Percentiles rank a stretch among this genome's conserved stretches.
Evolutionary conservation across 176 grass and related monocot species (phyloP).

Genomic region (Juncus effusus): DNA sequence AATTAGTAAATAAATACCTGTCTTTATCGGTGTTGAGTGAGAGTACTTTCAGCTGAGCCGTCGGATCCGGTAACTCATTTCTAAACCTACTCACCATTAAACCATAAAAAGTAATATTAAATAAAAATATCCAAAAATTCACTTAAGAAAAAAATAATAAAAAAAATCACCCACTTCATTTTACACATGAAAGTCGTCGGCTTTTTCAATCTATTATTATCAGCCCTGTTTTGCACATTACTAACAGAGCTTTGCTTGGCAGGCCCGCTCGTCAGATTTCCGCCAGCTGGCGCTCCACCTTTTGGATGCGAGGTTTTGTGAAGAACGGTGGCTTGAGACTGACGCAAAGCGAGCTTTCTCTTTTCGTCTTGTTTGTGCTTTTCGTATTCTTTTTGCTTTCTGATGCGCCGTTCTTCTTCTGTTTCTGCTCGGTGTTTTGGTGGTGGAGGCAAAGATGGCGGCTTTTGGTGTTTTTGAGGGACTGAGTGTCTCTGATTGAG

Average conservation of each 20-base stretch:
- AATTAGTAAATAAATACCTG: constrained; percentile 37
- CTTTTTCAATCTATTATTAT: constrained; percentile 82
- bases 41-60: constrained; percentile 71
- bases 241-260: constrained; percentile 4
- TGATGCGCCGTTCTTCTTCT: constrained; percentile 55
- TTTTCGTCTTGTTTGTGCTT: constrained; percentile 76
- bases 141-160: not conserved
- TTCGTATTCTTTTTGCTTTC: constrained; percentile 79
- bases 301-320: constrained; percentile 66
- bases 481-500: not conserved
- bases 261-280: not conserved
- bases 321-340: constrained; percentile 68
- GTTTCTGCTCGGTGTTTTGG: constrained; percentile 49
- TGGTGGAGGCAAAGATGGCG: constrained; percentile 26
- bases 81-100: constrained; percentile 51
- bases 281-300: not conserved
- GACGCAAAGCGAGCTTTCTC: constrained; percentile 66
- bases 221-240: constrained; percentile 20
- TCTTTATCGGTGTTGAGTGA: constrained; percentile 90
- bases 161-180: constrained; percentile 7
- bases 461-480: constrained; percentile 22
- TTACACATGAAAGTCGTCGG: constrained; percentile 79
- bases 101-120: not conserved
- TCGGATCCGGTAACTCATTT: constrained; percentile 94
- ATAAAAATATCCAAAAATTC: not conserved